phyloP scores from a whole-genome alignment of 1,284 basidiomycete species.

The Thecaphora thlaspeos region DNA sequence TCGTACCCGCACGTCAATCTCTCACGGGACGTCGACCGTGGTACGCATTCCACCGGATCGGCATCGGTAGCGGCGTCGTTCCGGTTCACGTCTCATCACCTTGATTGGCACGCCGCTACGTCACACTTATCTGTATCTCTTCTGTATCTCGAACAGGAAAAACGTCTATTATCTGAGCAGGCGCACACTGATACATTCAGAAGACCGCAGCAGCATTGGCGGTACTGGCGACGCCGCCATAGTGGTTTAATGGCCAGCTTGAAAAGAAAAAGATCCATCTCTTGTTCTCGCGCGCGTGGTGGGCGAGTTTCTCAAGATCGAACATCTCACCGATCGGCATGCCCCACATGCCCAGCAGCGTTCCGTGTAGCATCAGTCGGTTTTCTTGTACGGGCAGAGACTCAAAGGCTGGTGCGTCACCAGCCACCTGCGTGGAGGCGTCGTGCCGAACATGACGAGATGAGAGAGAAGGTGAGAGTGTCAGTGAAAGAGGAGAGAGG shows the following conservation, averaged over 20 bases:
- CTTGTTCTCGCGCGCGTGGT: constrained; percentile 47
- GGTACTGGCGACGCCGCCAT: constrained; percentile 60
- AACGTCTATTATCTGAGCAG: too few species aligned
- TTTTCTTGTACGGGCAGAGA: too few species aligned
- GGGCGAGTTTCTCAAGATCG: constrained; percentile 58
- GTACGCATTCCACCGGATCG: too few species aligned
- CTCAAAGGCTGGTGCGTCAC: constrained; percentile 73
- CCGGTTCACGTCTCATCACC: too few species aligned
- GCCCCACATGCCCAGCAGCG: constrained; percentile 41
- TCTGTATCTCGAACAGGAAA: too few species aligned
- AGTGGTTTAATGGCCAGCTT: constrained; percentile 58
- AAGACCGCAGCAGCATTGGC: constrained; percentile 58
- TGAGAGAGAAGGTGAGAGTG: not conserved
- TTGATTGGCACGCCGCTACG: too few species aligned
- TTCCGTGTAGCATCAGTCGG: constrained; percentile 36
- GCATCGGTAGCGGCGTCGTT: too few species aligned
- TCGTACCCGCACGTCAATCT: too few species aligned
- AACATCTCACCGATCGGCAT: constrained; percentile 61
- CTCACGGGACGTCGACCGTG: too few species aligned
- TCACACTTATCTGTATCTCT: too few species aligned
- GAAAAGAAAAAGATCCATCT: constrained; percentile 60
- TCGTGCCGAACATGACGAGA: not conserved
- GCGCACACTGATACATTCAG: constrained; percentile 11
- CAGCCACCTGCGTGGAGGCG: constrained; percentile 61
- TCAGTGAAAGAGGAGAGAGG: not conserved